Conservation (phyloP, 257 asterid species). For the Lycium ferocissimum region DNA sequence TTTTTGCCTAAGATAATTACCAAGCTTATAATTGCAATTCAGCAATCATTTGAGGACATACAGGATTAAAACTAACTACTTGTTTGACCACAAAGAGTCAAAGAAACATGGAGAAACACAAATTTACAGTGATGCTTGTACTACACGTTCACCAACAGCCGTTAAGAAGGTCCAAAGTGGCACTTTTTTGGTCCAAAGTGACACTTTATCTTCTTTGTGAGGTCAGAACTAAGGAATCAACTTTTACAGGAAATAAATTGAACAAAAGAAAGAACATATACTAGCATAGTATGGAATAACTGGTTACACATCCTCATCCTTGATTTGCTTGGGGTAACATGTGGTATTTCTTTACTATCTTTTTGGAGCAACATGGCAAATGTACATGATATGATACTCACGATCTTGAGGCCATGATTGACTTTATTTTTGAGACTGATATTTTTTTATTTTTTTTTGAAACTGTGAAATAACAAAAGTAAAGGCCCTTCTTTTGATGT, state of each 20-base stretch:
- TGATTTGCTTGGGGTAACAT: slow-evolving; percentile 14
- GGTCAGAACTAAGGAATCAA: slow-evolving; percentile 7
- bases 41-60: neutral
- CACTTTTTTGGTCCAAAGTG: neutral
- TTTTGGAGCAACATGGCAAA: neutral
- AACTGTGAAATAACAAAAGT: no score
- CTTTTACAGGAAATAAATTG: neutral
- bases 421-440: no score
- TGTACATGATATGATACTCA: neutral
- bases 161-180: neutral
- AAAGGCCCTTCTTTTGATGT: neutral
- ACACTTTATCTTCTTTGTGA: neutral
- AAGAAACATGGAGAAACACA: no score
- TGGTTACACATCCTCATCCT: neutral
- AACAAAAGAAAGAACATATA: neutral
- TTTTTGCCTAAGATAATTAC: neutral
- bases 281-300: neutral
- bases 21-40: neutral
- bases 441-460: no score
- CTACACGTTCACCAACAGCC: neutral
- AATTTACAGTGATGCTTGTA: neutral
- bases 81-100: neutral
- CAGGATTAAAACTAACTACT: neutral
- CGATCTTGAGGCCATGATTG: neutral
- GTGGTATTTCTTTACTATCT: neutral